phyloP scores from a whole-genome alignment of 306 rosid genomes.

The Mucuna pruriens region DNA sequence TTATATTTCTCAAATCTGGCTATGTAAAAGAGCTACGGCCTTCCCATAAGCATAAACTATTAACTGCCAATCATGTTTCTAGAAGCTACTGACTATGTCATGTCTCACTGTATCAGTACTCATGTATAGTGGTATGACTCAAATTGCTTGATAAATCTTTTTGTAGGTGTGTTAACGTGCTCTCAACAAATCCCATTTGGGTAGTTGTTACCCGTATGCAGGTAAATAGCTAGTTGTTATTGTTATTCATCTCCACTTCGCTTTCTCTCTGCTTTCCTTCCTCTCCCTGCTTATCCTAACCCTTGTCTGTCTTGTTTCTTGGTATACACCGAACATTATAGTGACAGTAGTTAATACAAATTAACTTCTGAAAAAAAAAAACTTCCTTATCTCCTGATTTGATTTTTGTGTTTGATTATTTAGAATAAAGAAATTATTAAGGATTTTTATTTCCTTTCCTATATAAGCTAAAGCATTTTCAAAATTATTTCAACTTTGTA shows the following conservation, averaged over 20 bases:
- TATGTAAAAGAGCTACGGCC: neutral
- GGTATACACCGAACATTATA: constrained; percentile 4
- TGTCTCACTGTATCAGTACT: constrained; percentile 11
- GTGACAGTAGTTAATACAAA: neutral
- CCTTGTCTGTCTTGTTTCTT: constrained; percentile 16
- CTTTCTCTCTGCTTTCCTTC: neutral
- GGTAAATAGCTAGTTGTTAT: constrained; percentile 53
- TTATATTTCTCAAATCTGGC: neutral
- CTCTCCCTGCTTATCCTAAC: neutral
- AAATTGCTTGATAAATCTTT: constrained; percentile 34
- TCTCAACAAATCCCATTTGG: constrained; percentile 95
- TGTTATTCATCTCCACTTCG: constrained; percentile 1
- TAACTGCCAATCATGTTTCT: constrained; percentile 5
- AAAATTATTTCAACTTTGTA: neutral
- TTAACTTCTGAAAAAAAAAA: neutral
- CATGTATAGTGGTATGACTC: constrained; percentile 25
- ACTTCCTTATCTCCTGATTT: neutral
- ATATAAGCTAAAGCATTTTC: neutral
- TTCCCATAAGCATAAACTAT: constrained; percentile 1
- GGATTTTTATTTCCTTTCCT: neutral
- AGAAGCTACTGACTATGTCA: constrained; percentile 1
- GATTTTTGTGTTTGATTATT: neutral
- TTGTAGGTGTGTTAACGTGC: constrained; percentile 92
- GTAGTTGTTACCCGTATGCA: constrained; percentile 94
- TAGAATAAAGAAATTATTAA: neutral